Conservation (phyloP, 352 stramenopile genomes). For the Phytophthora citrophthora region DNA sequence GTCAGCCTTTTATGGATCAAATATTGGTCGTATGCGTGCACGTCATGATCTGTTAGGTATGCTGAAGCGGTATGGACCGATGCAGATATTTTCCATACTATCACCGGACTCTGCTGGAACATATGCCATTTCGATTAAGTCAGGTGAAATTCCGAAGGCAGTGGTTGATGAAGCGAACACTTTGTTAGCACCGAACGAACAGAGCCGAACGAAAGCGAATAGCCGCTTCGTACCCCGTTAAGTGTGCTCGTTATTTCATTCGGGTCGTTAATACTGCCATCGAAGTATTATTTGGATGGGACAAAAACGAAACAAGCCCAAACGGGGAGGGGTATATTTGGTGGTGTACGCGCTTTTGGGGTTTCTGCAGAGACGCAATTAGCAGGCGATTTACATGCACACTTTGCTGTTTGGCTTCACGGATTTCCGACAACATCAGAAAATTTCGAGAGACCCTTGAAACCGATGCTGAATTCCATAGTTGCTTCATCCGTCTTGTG, state of each 20-base stretch:
- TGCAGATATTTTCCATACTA: slow-evolving; percentile 37
- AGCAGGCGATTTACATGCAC: slow-evolving; percentile 32
- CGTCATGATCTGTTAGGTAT: slow-evolving; percentile 32
- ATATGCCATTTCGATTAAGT: slow-evolving; percentile 5
- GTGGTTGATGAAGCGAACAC: slow-evolving; percentile 1
- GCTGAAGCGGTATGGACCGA: slow-evolving; percentile 26
- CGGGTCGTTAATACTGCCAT: slow-evolving; percentile 28
- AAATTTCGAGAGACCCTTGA: neutral
- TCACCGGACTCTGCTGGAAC: slow-evolving; percentile 27
- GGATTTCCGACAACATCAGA: slow-evolving; percentile 25
- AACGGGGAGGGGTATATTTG: slow-evolving; percentile 30
- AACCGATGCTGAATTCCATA: neutral
- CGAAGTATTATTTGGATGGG: slow-evolving; percentile 14
- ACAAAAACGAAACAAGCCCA: neutral
- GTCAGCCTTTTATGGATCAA: slow-evolving; percentile 27
- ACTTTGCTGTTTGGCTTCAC: slow-evolving; percentile 35
- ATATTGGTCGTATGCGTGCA: slow-evolving; percentile 17
- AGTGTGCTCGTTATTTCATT: slow-evolving; percentile 37
- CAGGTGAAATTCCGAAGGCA: neutral
- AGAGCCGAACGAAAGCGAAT: slow-evolving; percentile 14
- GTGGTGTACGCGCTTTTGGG: slow-evolving; percentile 30
- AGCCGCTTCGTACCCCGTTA: slow-evolving; percentile 8
- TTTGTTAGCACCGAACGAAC: slow-evolving; percentile 1
- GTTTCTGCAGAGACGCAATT: slow-evolving; percentile 33
- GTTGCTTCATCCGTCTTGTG: neutral